Conservation (phyloP, 2,329 filamentous ascomycete genomes). For the Colletotrichum acutatum region DNA sequence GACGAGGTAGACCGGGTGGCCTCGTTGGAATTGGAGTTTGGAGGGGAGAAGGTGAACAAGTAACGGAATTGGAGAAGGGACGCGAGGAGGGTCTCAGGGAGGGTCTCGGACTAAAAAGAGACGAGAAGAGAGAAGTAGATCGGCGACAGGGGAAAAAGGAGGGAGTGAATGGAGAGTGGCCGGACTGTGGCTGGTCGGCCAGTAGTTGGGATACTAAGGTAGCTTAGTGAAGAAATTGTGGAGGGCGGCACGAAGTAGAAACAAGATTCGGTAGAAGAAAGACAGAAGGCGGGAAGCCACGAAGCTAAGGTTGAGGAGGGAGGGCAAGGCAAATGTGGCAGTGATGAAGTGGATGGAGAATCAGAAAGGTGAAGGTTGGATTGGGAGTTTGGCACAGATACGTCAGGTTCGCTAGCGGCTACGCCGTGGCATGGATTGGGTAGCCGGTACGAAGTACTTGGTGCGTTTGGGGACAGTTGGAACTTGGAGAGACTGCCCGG, state of each 20-base stretch:
- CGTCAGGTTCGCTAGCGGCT: constrained; percentile 3
- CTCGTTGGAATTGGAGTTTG: constrained; percentile 8
- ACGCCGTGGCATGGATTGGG: background rate
- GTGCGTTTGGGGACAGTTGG: background rate
- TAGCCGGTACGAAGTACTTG: background rate
- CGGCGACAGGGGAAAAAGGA: constrained; percentile 13
- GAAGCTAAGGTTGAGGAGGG: constrained; percentile 21
- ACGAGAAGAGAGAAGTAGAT: constrained; percentile 8
- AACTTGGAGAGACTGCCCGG: no score
- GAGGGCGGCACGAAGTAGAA: constrained; percentile 16
- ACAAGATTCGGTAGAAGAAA: constrained; percentile 14
- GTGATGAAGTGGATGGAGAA: constrained; percentile 21
- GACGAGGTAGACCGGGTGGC: constrained; percentile 7
- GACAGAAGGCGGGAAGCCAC: constrained; percentile 35
- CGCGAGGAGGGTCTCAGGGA: constrained; percentile 28
- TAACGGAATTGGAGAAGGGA: constrained; percentile 9
- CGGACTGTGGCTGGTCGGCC: constrained; percentile 31
- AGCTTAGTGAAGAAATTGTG: constrained; percentile 38
- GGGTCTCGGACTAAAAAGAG: constrained; percentile 31
- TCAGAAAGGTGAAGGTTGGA: constrained; percentile 26
- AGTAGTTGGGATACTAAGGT: constrained; percentile 22
- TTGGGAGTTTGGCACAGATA: constrained; percentile 28
- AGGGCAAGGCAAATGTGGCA: constrained; percentile 26
- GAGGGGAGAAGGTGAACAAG: constrained; percentile 8
- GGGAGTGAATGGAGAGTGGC: constrained; percentile 30